Conservation (phyloP, 768 basidiomycete genomes). For the Leccinum arenicola region DNA sequence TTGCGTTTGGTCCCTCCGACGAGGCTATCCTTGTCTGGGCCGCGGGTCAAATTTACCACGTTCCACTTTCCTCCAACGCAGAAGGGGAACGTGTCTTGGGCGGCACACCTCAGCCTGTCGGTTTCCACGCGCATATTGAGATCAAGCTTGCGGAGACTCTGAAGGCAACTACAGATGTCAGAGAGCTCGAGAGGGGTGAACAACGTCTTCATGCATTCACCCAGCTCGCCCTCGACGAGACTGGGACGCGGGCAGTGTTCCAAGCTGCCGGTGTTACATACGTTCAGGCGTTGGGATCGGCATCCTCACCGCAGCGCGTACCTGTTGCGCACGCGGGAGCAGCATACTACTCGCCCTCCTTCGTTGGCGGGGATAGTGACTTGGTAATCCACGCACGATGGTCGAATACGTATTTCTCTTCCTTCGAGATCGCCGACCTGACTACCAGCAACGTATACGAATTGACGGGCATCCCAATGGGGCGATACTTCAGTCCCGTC, state of each 20-base stretch:
- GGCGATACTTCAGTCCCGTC: constrained; percentile 61
- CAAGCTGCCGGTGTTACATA: constrained; percentile 56
- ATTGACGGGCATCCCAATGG: constrained; percentile 56
- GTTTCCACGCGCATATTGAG: constrained; percentile 62
- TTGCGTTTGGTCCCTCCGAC: constrained; percentile 46
- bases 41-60: constrained; percentile 61
- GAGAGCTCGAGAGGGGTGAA: constrained; percentile 49
- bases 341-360: constrained; percentile 68
- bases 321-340: constrained; percentile 47
- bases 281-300: constrained; percentile 22
- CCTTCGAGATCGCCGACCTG: constrained; percentile 63
- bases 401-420: constrained; percentile 61
- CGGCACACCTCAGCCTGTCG: constrained; percentile 46
- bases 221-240: constrained; percentile 55
- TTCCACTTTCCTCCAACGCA: constrained; percentile 43
- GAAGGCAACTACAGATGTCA: constrained; percentile 46
- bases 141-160: constrained; percentile 62
- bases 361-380: constrained; percentile 38
- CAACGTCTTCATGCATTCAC: constrained; percentile 63
- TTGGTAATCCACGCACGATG: constrained; percentile 65
- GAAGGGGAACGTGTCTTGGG: constrained; percentile 47
- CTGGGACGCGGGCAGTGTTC: constrained; percentile 55
- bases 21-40: constrained; percentile 65
- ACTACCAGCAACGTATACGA: constrained; percentile 42
- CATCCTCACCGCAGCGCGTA: constrained; percentile 34